These are phyloP conservation scores for Kentomonas sorsogonicus DNA, from an alignment of 208 protist species.

Conservation along the genomic window DNA sequence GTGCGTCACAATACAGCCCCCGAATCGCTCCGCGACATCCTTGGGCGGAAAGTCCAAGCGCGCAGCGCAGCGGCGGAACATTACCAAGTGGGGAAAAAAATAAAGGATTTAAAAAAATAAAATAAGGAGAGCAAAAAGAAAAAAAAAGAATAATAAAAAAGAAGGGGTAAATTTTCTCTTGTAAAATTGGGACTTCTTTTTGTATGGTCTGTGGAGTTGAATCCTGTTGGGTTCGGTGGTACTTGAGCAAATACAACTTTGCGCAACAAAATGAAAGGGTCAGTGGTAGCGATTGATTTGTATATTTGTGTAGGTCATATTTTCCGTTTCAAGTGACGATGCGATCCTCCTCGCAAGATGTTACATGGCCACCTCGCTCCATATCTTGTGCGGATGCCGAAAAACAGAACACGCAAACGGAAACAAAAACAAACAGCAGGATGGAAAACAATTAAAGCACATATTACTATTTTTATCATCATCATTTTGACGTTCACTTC, in stretches of 20 bases:
- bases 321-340: too few relatives aligned
- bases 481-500: neutral
- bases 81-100: neutral
- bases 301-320: too few relatives aligned
- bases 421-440: too few relatives aligned
- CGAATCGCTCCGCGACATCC: neutral
- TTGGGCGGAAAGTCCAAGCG: conserved; percentile 10
- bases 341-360: too few relatives aligned
- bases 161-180: neutral
- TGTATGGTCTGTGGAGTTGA: too few relatives aligned
- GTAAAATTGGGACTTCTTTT: conserved; percentile 1
- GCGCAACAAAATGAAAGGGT: too few relatives aligned
- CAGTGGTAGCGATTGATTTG: too few relatives aligned
- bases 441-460: too few relatives aligned
- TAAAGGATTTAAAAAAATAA: conserved; percentile 1
- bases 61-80: conserved; percentile 1
- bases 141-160: conserved; percentile 7
- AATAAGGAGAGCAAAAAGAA: neutral
- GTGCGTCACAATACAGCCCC: conserved; percentile 10
- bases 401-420: too few relatives aligned
- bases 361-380: too few relatives aligned
- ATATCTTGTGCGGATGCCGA: too few relatives aligned
- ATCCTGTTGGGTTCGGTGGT: conserved; percentile 17
- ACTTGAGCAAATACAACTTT: too few relatives aligned
- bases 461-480: conserved; percentile 5